Base-by-base conservation (phyloP, 768 basidiomycete species). In the Termitomyces sp. region DNA sequence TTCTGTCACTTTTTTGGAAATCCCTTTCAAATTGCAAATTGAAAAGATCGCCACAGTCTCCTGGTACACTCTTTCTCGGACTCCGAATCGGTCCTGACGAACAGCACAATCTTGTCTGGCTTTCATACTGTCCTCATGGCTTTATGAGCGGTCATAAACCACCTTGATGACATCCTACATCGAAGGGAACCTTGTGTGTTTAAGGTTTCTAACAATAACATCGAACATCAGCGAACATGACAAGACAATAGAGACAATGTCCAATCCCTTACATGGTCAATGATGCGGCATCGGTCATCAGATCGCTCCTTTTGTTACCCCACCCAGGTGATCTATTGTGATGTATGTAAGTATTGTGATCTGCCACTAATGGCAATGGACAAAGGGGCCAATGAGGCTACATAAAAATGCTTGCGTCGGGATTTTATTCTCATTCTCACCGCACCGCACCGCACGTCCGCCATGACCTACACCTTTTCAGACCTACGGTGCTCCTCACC, bases 251-350 rank as follows among this genome's bases (percentile, higher is more conserved):
- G 57, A 62, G 63, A 67, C 61, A 64, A 65, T 67, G 57, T 56
- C 18, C 33, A 39, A 15, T 13, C 60, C 66, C 63, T n/a, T 65
- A 70, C 66, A 39, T 13, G 58, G 61, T 66, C 60, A 11, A n/a
- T 22, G 64, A 65, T 66, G 62, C 60, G 44, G 45, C 61, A 65
- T 68, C 68, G 69, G 71, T 66, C 67, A 66, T 66, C 65, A 60
- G 49, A 52, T 28, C 51, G 62, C 65, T 68, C 68, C 66, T 76
- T 76, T 79, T 77, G 75, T 79, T 76, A 65, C 3, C 22, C 20
- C 20, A 15, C 32, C 38, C 66, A 70, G 59, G 42, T 57, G 60
- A 57, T 61, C 60, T 57, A 63, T 55, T 48, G 62, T 67, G 67
- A 70, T 28, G 28, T 28, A 28, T 4, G 4, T n/a, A n/a, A n/a